These are phyloP conservation scores for Chamaenerion angustifolium DNA, from an alignment of 345 rosid species.

Conservation along the genomic window DNA sequence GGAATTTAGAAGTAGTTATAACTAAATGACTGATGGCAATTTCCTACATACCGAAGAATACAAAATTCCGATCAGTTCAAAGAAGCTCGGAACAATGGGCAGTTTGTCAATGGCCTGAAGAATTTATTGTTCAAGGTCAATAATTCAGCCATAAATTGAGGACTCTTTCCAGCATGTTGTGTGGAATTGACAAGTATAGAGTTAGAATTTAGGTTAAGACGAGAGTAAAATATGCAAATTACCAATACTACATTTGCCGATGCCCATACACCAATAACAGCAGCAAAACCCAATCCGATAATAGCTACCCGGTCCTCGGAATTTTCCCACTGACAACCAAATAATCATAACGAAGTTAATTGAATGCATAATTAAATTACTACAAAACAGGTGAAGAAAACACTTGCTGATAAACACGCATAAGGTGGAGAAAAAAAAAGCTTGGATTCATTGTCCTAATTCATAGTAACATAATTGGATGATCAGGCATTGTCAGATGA, in stretches of 20 bases:
- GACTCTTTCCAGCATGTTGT: no score
- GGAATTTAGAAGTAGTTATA: neutral
- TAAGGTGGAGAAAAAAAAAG: no score
- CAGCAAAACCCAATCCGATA: slow-evolving; percentile 69
- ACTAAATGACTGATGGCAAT: neutral
- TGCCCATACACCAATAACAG: slow-evolving; percentile 57
- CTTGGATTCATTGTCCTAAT: no score
- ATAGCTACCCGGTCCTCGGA: slow-evolving; percentile 74
- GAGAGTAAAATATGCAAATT: slow-evolving; percentile 3
- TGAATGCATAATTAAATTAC: neutral
- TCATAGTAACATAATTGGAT: no score
- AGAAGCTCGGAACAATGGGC: slow-evolving; percentile 47
- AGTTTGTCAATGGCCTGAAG: slow-evolving; percentile 64
- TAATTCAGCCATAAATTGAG: neutral
- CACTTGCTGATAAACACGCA: neutral
- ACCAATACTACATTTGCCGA: slow-evolving; percentile 59
- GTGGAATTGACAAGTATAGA: no score
- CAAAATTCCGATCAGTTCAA: slow-evolving; percentile 71
- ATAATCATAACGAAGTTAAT: neutral
- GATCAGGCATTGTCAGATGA: no score
- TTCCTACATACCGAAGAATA: slow-evolving; percentile 52
- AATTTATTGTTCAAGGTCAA: neutral
- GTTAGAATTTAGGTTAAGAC: no score
- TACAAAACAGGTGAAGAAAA: neutral
- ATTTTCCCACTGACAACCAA: slow-evolving; percentile 47